Evolutionary conservation across 257 asterid genomes (phyloP).

Genomic region (Solanum bulbocastanum): DNA sequence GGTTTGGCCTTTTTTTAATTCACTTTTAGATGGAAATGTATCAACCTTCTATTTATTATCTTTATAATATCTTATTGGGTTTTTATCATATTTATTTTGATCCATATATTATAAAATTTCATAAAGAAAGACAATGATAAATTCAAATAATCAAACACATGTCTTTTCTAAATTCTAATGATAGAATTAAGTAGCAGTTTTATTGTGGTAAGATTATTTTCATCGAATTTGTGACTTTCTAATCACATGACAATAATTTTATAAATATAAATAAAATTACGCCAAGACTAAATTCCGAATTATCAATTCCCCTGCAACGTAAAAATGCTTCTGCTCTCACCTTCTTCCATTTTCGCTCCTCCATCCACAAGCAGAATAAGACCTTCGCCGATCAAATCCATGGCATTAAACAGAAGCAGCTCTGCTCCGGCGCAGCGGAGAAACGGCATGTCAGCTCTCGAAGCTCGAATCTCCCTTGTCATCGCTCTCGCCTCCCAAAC

Average conservation of each 20-base stretch:
- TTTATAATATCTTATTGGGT: neutral
- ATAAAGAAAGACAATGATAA: neutral
- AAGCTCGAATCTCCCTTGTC: slow-evolving; percentile 63
- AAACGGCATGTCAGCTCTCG: slow-evolving; percentile 24
- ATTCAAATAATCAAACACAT: neutral
- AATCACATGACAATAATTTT: too few relatives aligned
- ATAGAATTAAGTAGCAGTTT: neutral
- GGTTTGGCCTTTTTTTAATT: neutral
- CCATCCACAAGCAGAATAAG: neutral
- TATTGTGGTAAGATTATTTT: too few relatives aligned
- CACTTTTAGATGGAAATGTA: neutral
- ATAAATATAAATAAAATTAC: too few relatives aligned
- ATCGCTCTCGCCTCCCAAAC: slow-evolving; percentile 71
- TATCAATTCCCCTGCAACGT: neutral
- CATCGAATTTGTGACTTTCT: fast-evolving
- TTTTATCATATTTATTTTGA: neutral
- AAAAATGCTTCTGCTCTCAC: neutral
- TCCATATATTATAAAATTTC: too few relatives aligned
- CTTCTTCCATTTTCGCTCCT: neutral
- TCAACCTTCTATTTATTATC: neutral
- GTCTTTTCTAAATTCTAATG: neutral
- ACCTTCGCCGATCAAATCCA: slow-evolving; percentile 6
- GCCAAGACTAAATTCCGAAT: neutral
- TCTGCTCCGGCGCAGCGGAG: neutral
- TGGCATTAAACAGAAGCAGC: slow-evolving; percentile 20